Evolutionary conservation across 2,329 filamentous ascomycete genomes (phyloP).

Genomic region (Clonostachys solani): DNA sequence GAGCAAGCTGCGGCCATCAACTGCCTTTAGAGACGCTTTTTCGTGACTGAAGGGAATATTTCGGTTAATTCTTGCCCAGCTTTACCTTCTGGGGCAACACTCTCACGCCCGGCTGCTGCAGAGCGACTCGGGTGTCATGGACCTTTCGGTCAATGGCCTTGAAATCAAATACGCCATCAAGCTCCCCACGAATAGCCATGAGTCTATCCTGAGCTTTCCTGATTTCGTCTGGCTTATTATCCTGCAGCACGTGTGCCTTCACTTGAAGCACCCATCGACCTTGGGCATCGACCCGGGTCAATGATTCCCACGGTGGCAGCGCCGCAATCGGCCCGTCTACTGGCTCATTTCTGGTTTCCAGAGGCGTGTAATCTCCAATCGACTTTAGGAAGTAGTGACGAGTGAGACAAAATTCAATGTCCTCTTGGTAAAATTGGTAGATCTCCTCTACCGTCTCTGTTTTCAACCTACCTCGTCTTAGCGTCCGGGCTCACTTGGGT

Average conservation of each 20-base stretch:
- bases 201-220: constrained; percentile 50
- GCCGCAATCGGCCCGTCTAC: constrained; percentile 9
- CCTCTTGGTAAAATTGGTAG: constrained; percentile 48
- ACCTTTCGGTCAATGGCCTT: constrained; percentile 45
- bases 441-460: constrained; percentile 49
- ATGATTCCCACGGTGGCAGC: constrained; percentile 40
- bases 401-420: constrained; percentile 48
- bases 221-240: constrained; percentile 53
- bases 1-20: too few species aligned
- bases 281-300: constrained; percentile 43
- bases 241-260: constrained; percentile 48
- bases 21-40: too few species aligned
- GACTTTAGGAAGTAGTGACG: constrained; percentile 37
- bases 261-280: constrained; percentile 52
- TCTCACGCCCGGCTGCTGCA: constrained; percentile 29
- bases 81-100: constrained; percentile 30
- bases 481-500: neutral
- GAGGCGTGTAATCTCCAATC: constrained; percentile 21
- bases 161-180: constrained; percentile 50
- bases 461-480: constrained; percentile 34
- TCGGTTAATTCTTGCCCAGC: constrained; percentile 15
- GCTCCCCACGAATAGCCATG: constrained; percentile 34
- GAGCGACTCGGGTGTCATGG: constrained; percentile 44
- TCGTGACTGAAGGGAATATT: too few species aligned
- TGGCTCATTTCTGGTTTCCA: constrained; percentile 13